Evolutionary conservation across 352 stramenopile species (phyloP).

Genomic region (Pythium brassicae): DNA sequence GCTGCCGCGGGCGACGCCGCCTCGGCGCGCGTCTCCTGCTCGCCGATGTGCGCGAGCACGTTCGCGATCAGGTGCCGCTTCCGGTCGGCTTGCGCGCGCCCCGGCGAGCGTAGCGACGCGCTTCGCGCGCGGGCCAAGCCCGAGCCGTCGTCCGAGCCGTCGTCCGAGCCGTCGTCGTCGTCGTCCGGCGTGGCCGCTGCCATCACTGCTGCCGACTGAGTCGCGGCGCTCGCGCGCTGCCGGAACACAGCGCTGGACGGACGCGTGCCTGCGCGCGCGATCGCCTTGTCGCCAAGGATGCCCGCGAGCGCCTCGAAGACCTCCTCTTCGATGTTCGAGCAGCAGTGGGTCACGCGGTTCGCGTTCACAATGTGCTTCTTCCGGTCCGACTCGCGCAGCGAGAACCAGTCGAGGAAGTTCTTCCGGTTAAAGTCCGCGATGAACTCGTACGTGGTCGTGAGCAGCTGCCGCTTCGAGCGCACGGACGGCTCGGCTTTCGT

Average conservation of each 20-base stretch:
- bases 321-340: conserved; percentile 14
- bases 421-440: conserved; percentile 15
- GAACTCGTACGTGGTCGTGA: conserved; percentile 13
- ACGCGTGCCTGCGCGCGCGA: background rate
- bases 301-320: conserved; percentile 8
- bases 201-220: too few species aligned
- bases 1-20: background rate
- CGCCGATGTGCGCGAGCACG: conserved; percentile 9
- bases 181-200: too few species aligned
- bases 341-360: conserved; percentile 9
- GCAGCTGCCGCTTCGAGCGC: conserved; percentile 9
- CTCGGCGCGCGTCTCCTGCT: background rate
- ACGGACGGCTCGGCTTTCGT: conserved; percentile 8
- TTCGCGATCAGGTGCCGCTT: conserved; percentile 10
- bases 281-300: conserved; percentile 8
- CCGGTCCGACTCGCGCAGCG: conserved; percentile 10
- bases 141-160: background rate
- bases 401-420: conserved; percentile 15
- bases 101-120: background rate
- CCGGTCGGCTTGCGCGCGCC: background rate
- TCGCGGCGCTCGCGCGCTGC: background rate
- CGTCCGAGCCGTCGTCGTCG: background rate
- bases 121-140: background rate
- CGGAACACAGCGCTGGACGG: conserved; percentile 6
- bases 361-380: conserved; percentile 14